Conservation (phyloP, 1,284 basidiomycete genomes). For the Puccinia horiana region DNA sequence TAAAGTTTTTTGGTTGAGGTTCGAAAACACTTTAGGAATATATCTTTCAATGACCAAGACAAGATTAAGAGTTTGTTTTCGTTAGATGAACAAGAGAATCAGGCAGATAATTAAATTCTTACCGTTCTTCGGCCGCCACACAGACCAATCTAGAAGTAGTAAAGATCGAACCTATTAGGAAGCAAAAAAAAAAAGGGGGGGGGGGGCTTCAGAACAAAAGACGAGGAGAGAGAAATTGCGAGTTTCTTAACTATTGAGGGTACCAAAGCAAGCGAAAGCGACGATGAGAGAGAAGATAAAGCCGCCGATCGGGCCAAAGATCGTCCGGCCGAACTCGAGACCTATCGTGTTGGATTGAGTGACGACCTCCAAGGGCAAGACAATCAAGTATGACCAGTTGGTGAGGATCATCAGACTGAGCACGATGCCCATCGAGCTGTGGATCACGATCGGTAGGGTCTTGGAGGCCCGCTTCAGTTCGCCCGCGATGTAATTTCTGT, state of each 20-base stretch:
- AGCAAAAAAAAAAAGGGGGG: background rate
- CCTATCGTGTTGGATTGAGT: constrained; percentile 56
- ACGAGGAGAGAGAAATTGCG: background rate
- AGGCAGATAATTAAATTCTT: too few species aligned
- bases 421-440: constrained; percentile 79
- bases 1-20: constrained; percentile 69
- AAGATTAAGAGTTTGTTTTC: background rate
- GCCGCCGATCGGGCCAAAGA: constrained; percentile 83
- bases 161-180: constrained; percentile 49
- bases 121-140: constrained; percentile 82
- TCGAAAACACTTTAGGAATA: constrained; percentile 72
- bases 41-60: background rate
- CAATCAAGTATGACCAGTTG: constrained; percentile 88
- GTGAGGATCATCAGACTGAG: constrained; percentile 76
- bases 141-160: constrained; percentile 74
- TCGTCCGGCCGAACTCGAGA: constrained; percentile 78
- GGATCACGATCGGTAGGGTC: constrained; percentile 85
- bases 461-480: constrained; percentile 82
- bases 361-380: constrained; percentile 63
- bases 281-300: constrained; percentile 80
- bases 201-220: background rate
- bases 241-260: constrained; percentile 70
- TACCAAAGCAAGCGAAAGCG: constrained; percentile 89
- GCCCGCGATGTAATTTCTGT: constrained; percentile 73
- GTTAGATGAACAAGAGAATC: too few species aligned